Base-by-base conservation (phyloP, 2,329 filamentous ascomycete genomes). In the Amesomyces nigricolor region DNA sequence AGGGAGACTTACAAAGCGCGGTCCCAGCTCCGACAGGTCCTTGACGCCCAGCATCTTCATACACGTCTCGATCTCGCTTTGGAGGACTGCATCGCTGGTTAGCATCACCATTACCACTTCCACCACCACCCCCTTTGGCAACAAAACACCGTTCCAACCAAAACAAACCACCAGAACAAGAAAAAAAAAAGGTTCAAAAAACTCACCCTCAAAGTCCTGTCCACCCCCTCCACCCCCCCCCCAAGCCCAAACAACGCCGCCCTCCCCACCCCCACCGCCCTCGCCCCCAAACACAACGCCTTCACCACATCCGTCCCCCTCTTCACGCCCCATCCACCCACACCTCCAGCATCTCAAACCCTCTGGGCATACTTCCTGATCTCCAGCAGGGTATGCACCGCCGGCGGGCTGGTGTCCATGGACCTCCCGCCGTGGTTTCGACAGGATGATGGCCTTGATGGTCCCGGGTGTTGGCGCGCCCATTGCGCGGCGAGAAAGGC, bases 341-440 rank as follows among this genome's bases (percentile, higher is more conserved):
- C 8, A 96, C 82, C 68, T 96, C 90, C 50, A 96, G 75, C 66
- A 81, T 82, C 57, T 70, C 75, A 62, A 89, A 77, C 50, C 81
- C 68, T 88, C 78, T 1, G 85, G 85, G 65, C 85, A 72, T 87
- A 88, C 70, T 87, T 87, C 65, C 86, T 77, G 58, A 89, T 87
- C 70, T 90, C 88, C 56, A 91, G 73, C 63, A 91, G 70, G 13
- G 86, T 87, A 67, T 89, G 84, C 2, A 89, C 75, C 0, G 86
- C 82, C 2, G 89, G 88, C 47, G 87, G 87, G 1, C 89, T 87
- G 26, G 87, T 91, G 68, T 97, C 92, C 46, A 90, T 75, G 29
- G 90, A 89, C 39, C 92, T 80, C 0, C 92, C 92, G 46, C 92
- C 92, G 68, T 97, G 92, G 71, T 97, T n/a, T 97, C 19, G 89